Evolutionary conservation across 176 grass and related monocot species (phyloP).

Genomic region (Oryza meridionalis): DNA sequence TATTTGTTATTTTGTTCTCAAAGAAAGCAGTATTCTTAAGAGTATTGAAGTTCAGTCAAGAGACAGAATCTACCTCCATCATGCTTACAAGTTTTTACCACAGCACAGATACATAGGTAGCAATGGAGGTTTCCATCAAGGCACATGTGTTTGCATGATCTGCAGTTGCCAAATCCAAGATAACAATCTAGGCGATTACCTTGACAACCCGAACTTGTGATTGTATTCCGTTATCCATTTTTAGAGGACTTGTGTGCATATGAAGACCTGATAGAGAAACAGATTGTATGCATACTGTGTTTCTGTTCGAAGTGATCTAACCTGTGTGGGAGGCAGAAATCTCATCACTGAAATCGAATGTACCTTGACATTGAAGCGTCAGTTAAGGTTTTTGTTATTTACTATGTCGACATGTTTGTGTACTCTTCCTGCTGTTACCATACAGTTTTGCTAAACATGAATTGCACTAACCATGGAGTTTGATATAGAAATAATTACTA

Average conservation of each 20-base stretch:
- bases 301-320: neutral
- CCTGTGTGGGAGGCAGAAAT: neutral
- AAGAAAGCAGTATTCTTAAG: neutral
- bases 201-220: neutral
- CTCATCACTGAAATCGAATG: neutral
- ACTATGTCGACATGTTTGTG: neutral
- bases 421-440: neutral
- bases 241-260: neutral
- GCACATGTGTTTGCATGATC: conserved; percentile 14
- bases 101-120: conserved; percentile 1
- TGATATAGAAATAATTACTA: too few relatives aligned
- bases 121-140: conserved; percentile 11
- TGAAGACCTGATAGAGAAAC: conserved; percentile 19
- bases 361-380: conserved; percentile 7
- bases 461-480: neutral
- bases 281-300: conserved; percentile 21
- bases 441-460: neutral
- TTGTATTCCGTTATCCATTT: neutral
- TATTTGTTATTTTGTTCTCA: conserved; percentile 21
- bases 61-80: neutral
- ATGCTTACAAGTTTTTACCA: conserved; percentile 22
- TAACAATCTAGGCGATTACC: neutral
- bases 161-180: neutral
- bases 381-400: neutral
- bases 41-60: neutral